These are phyloP conservation scores for Suhomyces chickasaworum DNA, from an alignment of 1,139 yeast species.

Conservation along the genomic window DNA sequence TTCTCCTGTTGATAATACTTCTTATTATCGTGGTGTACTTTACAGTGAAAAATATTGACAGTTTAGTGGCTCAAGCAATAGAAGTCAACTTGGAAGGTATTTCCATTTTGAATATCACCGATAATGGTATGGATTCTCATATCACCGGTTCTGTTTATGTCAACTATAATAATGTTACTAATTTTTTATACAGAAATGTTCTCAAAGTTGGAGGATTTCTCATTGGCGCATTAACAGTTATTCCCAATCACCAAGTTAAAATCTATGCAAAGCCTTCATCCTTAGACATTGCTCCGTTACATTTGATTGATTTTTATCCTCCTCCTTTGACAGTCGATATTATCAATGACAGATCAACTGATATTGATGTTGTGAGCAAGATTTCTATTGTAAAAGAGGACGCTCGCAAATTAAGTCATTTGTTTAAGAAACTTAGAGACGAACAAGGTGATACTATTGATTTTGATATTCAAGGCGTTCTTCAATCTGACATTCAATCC, in stretches of 20 bases:
- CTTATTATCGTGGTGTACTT: slow-evolving; percentile 21
- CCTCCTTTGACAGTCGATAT: slow-evolving; percentile 30
- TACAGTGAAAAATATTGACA: slow-evolving; percentile 20
- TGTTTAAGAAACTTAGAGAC: slow-evolving; percentile 15
- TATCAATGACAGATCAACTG: slow-evolving; percentile 24
- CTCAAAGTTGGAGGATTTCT: slow-evolving; percentile 24
- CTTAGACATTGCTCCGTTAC: slow-evolving; percentile 21
- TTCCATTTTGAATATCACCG: slow-evolving; percentile 24
- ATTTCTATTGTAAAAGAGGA: slow-evolving; percentile 24
- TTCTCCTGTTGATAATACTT: slow-evolving; percentile 20
- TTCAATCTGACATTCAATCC: slow-evolving; percentile 21
- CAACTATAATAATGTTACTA: slow-evolving; percentile 29
- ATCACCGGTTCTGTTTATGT: slow-evolving; percentile 27
- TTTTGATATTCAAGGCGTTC: slow-evolving; percentile 25
- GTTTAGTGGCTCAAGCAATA: slow-evolving; percentile 22
- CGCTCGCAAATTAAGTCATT: slow-evolving; percentile 23
- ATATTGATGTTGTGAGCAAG: slow-evolving; percentile 30
- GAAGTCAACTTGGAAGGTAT: slow-evolving; percentile 23
- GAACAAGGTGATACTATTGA: slow-evolving; percentile 14
- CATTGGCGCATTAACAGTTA: slow-evolving; percentile 28
- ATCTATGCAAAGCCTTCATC: slow-evolving; percentile 25
- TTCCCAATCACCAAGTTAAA: slow-evolving; percentile 26
- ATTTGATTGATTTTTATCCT: slow-evolving; percentile 28
- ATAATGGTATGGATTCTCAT: slow-evolving; percentile 28
- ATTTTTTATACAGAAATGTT: slow-evolving; percentile 23